Base-by-base conservation (phyloP, 768 basidiomycete genomes). In the Rhizopogon vinicolor region DNA sequence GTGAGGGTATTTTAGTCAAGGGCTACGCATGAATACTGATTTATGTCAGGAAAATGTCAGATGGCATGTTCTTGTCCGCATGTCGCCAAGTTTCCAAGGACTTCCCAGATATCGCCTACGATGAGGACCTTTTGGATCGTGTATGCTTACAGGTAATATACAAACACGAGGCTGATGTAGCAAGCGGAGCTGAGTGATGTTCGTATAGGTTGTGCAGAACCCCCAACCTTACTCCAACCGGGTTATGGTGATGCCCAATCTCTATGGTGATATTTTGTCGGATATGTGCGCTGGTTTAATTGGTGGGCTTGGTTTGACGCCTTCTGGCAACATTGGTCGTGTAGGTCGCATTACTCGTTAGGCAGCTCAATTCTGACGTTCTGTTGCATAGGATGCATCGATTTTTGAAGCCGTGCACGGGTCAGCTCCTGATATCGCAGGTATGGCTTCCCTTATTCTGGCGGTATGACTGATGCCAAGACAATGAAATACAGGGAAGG, bases 341-440 rank as follows among this genome's bases (percentile, higher is more conserved):
- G 91, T 91, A 75, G 60, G 86, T 68, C 37, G 7, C 39, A 22
- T 53, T 57, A 39, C 48, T 33, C 22, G 50, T 53, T n/a, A 31
- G 22, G 39, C 60, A 39, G 25, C 58, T 54, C 54, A 58, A 43
- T 59, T 61, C 65, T n/a, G 59, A 51, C 60, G 35, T 64, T 35
- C 40, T 56, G 25, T 50, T 57, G 16, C 54, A 28, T 60, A 93
- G 89, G 94, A 98, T 72, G 97, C 97, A 37, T 98, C 95, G 53
- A 99, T 99, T 72, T 99, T 98, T 64, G 97, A 99, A 76, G 97
- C 97, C 58, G 97, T 99, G 10, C 97, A 99, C 74, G 97, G 97
- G 54, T 98, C 95, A 18, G 97, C 97, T 7, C 96, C 97, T n/a
- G 97, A 98, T 72, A 99, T 98, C 68, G 96, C 92, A 61, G 95